Evolutionary conservation across 2,329 filamentous ascomycete genomes (phyloP), one percentile per base, ranked within the genome.

Genomic region (Hymenoscyphus repandus): DNA sequence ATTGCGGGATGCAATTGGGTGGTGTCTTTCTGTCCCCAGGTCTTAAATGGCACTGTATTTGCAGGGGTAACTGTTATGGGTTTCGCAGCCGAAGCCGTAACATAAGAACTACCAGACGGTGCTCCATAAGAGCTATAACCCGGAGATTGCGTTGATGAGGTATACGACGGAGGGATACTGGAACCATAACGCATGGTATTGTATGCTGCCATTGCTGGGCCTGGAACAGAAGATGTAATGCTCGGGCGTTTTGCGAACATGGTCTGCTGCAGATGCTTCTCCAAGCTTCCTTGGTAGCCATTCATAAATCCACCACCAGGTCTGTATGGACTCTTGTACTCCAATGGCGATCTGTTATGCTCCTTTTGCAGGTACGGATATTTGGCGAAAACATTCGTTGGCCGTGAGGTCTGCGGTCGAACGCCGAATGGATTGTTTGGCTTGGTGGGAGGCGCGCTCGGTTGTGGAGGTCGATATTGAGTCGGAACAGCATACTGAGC

Each of bases 281-380:
- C 48, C 2, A 63, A 51, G 39, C 55, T 62, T 2, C 76, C 77
- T 63, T 82, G 77, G 50, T 82, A 82, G 4, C 78, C 79, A 53
- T 83, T 83, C 32, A 76, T 80, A 58, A 83, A 83, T 0, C 79
- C 80, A 20, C 77, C 75, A 67, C 62, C 64, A 47, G 72, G 69
- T 13, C 76, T 73, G 60, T 84, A 85, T 1, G 81, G 81, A 4
- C 78, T 82, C 45, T 77, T 74, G 52, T 85, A 83, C 48, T 75
- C 75, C 6, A 74, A 71, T 5, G 76, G 69, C 51, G 70, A 79
- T 73, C 77, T 75, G 55, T 83, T 83, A 56, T 82, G 74, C 53
- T 83, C 70, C 22, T 79, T 73, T 56, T 82, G 78, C 62, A 83
- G 79, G 62, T 80, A 84, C 2, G 72, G 67, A 58, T 68, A 68